Base-by-base conservation (phyloP, 2,329 filamentous ascomycete species). In the Fusarium coicis region DNA sequence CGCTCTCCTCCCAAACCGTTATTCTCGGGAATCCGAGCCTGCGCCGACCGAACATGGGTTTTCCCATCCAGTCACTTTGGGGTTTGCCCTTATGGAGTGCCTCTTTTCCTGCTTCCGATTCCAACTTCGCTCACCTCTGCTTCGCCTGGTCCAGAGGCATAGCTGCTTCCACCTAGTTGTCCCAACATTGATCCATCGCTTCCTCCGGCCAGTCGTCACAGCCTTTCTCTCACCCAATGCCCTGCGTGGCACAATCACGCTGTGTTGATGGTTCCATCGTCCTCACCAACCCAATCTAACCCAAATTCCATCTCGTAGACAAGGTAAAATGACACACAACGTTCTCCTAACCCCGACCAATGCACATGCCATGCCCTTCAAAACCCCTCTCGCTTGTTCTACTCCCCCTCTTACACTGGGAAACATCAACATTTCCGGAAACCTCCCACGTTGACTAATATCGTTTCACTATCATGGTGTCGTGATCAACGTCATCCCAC, bases 11-110 rank as follows among this genome's bases (percentile, higher is more conserved):
- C 58, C 42, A 56, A 71, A 60, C 46, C 54, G 42, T 30, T 18
- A 64, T 66, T 23, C 63, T 74, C 71, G 71, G 71, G 63, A 37
- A 72, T 74, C 63, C 71, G 71, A 74, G 63, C 59, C 39, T 56
- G 44, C 56, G 63, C 71, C 71, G 71, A 73, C 50, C 50, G n/a
- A 62, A 52, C 43, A 59, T 68, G 42, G 46, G 36, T 39, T 70
- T 7, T 58, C 18, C 36, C 36, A 43, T 63, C 30, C 49, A 61
- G 54, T 56, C 47, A 58, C 42, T 53, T 42, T 54, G 42, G 58
- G 36, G 49, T 34, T 72, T 57, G 49, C 58, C 34, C 62, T 63
- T 43, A 28, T 57, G 32, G 39, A n/a, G 55, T n/a, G n/a, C 44
- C 59, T 42, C 34, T 50, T 40, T 47, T 42, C 21, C 44, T 37